A percentile compares a stretch with the other conserved stretches of the same genome.
These are phyloP conservation scores for Blastomyces emzantsi DNA, from an alignment of 2,329 filamentous ascomycete genomes.

Conservation along the genomic window DNA sequence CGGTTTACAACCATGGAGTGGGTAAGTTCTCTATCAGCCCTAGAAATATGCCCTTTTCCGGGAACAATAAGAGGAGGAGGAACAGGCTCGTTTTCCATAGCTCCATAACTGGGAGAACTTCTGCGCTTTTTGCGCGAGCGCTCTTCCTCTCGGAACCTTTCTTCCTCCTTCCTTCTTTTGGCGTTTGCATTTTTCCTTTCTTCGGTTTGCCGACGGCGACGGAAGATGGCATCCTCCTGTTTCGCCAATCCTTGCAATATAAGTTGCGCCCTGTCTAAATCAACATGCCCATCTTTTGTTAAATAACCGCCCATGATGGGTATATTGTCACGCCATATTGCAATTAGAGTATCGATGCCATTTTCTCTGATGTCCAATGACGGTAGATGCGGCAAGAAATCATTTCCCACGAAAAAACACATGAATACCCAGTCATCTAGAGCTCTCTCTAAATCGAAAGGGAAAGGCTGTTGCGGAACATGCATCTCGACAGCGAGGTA, in stretches of 20 bases:
- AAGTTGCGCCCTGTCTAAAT: conserved; percentile 74
- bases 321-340: conserved; percentile 94
- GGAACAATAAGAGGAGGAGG: conserved; percentile 48
- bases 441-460: conserved; percentile 86
- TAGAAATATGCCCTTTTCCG: conserved; percentile 45
- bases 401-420: conserved; percentile 98
- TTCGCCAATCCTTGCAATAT: conserved; percentile 83
- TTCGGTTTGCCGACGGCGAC: conserved; percentile 73
- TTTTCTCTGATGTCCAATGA: conserved; percentile 95
- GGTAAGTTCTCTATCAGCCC: conserved; percentile 56
- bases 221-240: conserved; percentile 91
- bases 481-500: conserved; percentile 86
- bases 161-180: conserved; percentile 67
- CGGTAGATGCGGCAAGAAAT: conserved; percentile 95
- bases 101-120: conserved; percentile 38
- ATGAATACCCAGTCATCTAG: conserved; percentile 99
- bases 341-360: conserved; percentile 89
- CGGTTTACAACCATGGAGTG: conserved; percentile 84
- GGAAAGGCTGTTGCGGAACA: conserved; percentile 72
- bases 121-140: conserved; percentile 36
- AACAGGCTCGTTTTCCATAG: conserved; percentile 25
- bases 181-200: conserved; percentile 71
- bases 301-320: conserved; percentile 90
- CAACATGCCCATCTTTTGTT: conserved; percentile 88
- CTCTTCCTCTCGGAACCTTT: conserved; percentile 45